Evolutionary conservation across 176 grass and related monocot species (phyloP), one percentile per base, ranked within the genome.

Genomic region (Juncus effusus): DNA sequence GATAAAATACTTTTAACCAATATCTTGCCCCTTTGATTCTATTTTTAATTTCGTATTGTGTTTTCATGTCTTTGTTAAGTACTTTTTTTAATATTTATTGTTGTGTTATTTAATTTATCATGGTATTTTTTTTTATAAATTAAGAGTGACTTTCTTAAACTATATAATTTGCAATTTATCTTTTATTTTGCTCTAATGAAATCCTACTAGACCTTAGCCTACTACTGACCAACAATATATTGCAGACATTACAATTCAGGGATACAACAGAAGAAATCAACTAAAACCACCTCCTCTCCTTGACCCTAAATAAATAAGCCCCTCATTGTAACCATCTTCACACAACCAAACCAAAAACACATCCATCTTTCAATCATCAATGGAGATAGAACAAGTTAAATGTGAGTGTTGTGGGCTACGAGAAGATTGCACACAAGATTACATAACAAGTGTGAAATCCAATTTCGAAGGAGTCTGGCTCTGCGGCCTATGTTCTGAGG

Each of bases 401-500:
- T 99, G 88, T 4, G 88, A 93, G 37, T 99, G 94, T 67, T 99
- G 94, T 49, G 85, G 80, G 52, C 72, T 99, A 65, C 76, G 75
- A 59, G 88, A 99, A 79, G 94, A 99, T 67, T 99, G 94, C 88
- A 99, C 88, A 58, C 78, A 64, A 40, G 76, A 84, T 40, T 99
- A 99, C 88, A 99, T 99, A 77, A 56, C 70, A 35, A 78, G 83
- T 11, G 85, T 99, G 63, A 86, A 80, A 68, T 82, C 85, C 3
- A 76, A 77, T 42, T 99, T 99, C 55, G 74, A 93, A 5, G 94
- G 85, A 64, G 77, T 76, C 67, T 99, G 94, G 94, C 62, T 99
- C 8, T 99, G 94, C 15, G 94, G 94, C 54, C 74, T 99, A 13
- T 99, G 94, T 82, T 87, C 85, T 7, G 94, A 99, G 64, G 94